These are phyloP conservation scores for Penicillium sp. DNA, from an alignment of 2,329 filamentous ascomycete species.

Conservation along the genomic window DNA sequence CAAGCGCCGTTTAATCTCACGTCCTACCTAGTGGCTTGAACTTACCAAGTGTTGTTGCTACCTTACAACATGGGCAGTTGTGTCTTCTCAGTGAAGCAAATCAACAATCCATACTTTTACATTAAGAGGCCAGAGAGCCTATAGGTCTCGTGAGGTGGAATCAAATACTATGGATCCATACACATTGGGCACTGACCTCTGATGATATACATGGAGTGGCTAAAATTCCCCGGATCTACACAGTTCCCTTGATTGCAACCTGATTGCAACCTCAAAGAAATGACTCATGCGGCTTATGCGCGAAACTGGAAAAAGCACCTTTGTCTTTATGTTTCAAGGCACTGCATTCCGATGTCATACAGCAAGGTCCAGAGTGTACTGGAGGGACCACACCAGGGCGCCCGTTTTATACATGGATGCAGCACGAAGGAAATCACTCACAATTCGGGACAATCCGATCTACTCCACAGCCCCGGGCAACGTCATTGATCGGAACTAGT, in stretches of 20 bases:
- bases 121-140: too few relatives aligned
- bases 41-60: not conserved
- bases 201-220: not conserved
- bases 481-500: constrained; percentile 4
- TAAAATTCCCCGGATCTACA: not conserved
- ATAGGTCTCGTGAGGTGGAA: not conserved
- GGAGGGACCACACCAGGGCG: too few relatives aligned
- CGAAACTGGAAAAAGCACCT: not conserved
- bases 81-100: not conserved
- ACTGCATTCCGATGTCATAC: not conserved
- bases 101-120: too few relatives aligned
- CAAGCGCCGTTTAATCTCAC: not conserved
- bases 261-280: not conserved
- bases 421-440: not conserved
- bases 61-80: not conserved
- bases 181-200: not conserved
- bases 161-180: not conserved
- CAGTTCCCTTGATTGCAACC: not conserved
- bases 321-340: not conserved
- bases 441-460: not conserved
- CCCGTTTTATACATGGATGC: not conserved
- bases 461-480: constrained; percentile 2
- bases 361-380: not conserved
- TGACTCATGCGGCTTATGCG: not conserved
- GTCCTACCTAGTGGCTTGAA: not conserved